Evolutionary conservation across 2,329 filamentous ascomycete genomes (phyloP).

Genomic region (Epichloe sp.): DNA sequence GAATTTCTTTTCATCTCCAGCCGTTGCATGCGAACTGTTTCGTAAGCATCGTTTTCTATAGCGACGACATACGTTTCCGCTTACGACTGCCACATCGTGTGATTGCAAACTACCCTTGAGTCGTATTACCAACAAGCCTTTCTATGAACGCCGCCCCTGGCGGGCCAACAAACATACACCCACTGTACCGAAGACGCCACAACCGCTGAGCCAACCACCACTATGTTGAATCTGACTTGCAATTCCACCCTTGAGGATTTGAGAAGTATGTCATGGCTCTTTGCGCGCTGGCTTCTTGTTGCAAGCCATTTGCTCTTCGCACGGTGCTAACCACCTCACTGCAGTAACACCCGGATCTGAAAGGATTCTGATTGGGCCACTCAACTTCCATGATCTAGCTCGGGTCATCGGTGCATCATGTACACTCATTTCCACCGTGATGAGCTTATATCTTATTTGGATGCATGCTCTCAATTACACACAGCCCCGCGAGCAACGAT

Average conservation of each 20-base stretch:
- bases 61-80: background rate
- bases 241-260: conserved; percentile 31
- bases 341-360: conserved; percentile 33
- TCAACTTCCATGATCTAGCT: conserved; percentile 43
- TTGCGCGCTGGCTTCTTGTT: background rate
- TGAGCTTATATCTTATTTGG: conserved; percentile 43
- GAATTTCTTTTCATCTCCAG: too few species aligned
- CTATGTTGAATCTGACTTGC: conserved; percentile 25
- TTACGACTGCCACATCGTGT: background rate
- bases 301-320: background rate
- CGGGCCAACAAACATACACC: background rate
- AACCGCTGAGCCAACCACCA: background rate
- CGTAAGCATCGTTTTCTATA: background rate
- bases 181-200: background rate
- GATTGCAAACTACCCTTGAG: background rate
- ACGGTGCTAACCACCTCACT: background rate
- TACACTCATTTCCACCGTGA: conserved; percentile 35
- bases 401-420: conserved; percentile 36
- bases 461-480: conserved; percentile 49
- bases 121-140: background rate
- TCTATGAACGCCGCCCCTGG: background rate
- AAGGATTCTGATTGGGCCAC: conserved; percentile 28
- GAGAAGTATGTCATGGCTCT: conserved; percentile 21
- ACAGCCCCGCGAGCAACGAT: conserved; percentile 44
- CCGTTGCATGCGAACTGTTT: too few species aligned